These are phyloP conservation scores for Tilletia walkeri DNA, from an alignment of 1,284 basidiomycete species.

Conservation along the genomic window DNA sequence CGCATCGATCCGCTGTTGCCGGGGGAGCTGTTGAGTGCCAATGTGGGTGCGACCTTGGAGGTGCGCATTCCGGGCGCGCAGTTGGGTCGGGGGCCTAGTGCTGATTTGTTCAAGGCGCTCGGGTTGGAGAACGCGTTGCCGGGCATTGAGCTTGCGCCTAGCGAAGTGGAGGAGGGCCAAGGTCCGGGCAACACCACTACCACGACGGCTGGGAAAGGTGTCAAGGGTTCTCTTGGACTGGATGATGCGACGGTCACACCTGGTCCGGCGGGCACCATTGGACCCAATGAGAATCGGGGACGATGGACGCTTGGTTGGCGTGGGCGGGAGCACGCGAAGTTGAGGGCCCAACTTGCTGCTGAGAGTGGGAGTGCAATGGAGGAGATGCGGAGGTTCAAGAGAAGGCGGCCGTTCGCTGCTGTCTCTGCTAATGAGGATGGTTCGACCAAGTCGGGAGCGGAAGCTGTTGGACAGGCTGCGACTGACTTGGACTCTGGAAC, in stretches of 20 bases:
- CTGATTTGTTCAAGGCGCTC: slow-evolving; percentile 10
- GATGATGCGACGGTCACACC: slow-evolving; percentile 12
- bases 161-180: not conserved
- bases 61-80: slow-evolving; percentile 48
- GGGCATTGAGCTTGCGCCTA: slow-evolving; percentile 8
- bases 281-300: slow-evolving; percentile 1
- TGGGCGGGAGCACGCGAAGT: slow-evolving; percentile 42
- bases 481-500: too few species aligned
- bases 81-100: slow-evolving; percentile 23
- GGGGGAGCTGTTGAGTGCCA: slow-evolving; percentile 45
- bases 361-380: slow-evolving; percentile 21
- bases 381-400: not conserved
- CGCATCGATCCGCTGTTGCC: slow-evolving; percentile 44
- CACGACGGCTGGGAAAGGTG: not conserved
- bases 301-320: slow-evolving; percentile 51
- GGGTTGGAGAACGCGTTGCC: slow-evolving; percentile 10
- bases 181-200: not conserved
- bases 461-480: slow-evolving; percentile 18
- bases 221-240: not conserved
- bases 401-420: too few species aligned
- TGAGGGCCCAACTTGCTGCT: not conserved
- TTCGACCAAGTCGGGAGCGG: not conserved
- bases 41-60: slow-evolving; percentile 52
- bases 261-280: slow-evolving; percentile 1
- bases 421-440: slow-evolving; percentile 15